Evolutionary conservation across 306 rosid species (phyloP).

Genomic region (Myrica gale): DNA sequence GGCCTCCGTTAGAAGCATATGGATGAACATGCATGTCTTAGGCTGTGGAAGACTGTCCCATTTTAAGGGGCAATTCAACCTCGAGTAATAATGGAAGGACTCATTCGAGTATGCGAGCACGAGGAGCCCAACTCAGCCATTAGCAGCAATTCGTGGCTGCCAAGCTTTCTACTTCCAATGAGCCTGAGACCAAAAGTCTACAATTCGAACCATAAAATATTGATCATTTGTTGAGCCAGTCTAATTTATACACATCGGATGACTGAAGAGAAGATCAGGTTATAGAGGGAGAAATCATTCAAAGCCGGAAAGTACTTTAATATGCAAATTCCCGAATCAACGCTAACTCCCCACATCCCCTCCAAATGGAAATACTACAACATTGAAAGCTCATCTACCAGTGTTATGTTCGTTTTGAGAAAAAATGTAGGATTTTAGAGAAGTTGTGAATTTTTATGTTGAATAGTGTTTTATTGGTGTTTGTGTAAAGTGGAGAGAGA

Average conservation of each 20-base stretch:
- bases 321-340: neutral
- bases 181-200: neutral
- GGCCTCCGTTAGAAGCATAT: too few species aligned
- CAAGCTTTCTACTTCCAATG: neutral
- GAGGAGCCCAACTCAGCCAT: neutral
- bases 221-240: constrained; percentile 10
- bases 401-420: too few species aligned
- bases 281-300: neutral
- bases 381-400: constrained; percentile 37
- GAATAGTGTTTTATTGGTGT: too few species aligned
- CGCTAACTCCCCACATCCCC: neutral
- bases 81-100: neutral
- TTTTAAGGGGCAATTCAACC: neutral
- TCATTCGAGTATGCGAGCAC: neutral
- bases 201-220: neutral
- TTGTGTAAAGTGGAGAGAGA: too few species aligned
- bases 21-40: too few species aligned
- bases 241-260: neutral
- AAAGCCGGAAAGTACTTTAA: constrained; percentile 4
- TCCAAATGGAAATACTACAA: constrained; percentile 1
- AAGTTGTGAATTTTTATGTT: too few species aligned
- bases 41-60: neutral
- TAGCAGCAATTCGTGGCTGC: neutral
- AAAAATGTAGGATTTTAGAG: too few species aligned
- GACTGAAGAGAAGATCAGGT: neutral